Evolutionary conservation across 257 asterid genomes (phyloP).

Genomic region (Lithospermum erythrorhizon): DNA sequence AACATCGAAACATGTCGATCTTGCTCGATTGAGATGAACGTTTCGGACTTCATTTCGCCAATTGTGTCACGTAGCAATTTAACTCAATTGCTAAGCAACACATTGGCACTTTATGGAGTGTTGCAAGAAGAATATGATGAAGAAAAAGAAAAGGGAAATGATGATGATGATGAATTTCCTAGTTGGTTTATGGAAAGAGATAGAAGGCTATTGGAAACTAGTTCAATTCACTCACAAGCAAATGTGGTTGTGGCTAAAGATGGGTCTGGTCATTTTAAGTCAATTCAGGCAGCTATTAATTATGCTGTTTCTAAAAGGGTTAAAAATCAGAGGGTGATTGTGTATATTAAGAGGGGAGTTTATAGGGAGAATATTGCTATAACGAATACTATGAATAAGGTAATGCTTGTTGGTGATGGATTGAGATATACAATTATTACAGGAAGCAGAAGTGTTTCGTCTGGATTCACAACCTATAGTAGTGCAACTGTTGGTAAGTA

Average conservation of each 20-base stretch:
- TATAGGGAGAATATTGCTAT: constrained; percentile 51
- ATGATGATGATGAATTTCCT: constrained; percentile 24
- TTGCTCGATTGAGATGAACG: too few species aligned
- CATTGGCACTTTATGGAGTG: too few species aligned
- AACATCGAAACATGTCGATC: constrained; percentile 38
- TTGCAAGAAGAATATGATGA: too few species aligned
- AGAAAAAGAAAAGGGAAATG: not conserved
- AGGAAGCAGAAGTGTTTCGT: constrained; percentile 48
- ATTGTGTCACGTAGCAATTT: too few species aligned
- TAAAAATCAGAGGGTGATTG: constrained; percentile 38
- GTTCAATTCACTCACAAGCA: constrained; percentile 21
- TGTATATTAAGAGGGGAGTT: constrained; percentile 62
- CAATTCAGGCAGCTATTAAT: constrained; percentile 58
- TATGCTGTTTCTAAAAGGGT: constrained; percentile 29
- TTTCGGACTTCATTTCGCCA: too few species aligned
- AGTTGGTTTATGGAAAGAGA: constrained; percentile 30
- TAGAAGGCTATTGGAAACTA: constrained; percentile 31
- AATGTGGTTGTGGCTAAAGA: constrained; percentile 48
- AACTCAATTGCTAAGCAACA: too few species aligned
- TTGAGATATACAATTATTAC: constrained; percentile 49
- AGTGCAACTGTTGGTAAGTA: constrained; percentile 69
- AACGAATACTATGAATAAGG: constrained; percentile 38
- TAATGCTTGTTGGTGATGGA: constrained; percentile 75
- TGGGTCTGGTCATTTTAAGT: constrained; percentile 53
- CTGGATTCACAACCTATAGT: constrained; percentile 67